Evolutionary conservation across 345 rosid species (phyloP).

Genomic region (Melaleuca alternifolia): DNA sequence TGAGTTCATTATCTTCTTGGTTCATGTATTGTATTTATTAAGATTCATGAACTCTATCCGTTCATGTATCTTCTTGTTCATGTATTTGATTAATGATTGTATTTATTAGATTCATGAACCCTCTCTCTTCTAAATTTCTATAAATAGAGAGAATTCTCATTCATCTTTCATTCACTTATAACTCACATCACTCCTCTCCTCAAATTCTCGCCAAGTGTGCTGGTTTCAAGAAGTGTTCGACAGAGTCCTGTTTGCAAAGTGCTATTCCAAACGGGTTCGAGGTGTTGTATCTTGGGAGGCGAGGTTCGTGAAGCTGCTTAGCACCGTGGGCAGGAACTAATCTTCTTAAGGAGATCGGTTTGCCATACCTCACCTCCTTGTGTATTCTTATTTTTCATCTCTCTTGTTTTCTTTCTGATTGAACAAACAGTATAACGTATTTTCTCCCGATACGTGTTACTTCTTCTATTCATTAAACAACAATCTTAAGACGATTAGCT

Average conservation of each 20-base stretch:
- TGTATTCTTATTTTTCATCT: not conserved
- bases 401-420: not conserved
- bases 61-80: no score
- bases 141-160: no score
- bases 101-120: no score
- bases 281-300: not conserved
- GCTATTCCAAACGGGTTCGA: not conserved
- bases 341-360: no score
- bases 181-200: no score
- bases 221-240: not conserved
- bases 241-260: not conserved
- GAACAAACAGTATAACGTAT: not conserved
- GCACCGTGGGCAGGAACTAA: accelerated
- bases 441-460: not conserved
- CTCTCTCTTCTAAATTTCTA: no score
- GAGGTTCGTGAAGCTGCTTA: not conserved
- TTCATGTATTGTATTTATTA: no score
- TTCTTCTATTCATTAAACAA: not conserved
- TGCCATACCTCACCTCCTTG: not conserved
- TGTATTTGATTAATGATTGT: no score
- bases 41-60: no score
- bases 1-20: no score
- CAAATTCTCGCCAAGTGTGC: not conserved
- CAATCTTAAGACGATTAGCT: not conserved
- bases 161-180: no score